phyloP scores from a whole-genome alignment of 129 eudicot genomes.

The Chrysanthemum seticuspe region DNA sequence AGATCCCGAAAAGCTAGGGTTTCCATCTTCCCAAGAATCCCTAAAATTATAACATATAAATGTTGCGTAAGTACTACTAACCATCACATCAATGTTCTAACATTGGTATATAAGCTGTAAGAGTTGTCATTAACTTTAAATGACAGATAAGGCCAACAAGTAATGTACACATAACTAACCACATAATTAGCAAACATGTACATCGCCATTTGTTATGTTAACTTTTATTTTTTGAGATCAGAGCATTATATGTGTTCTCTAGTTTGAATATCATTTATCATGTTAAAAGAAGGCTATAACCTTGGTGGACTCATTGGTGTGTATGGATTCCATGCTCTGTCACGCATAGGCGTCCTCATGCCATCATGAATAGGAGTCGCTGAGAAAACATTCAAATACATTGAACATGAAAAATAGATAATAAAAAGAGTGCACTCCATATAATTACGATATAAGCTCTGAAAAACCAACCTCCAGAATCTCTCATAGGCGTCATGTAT shows the following conservation, averaged over 20 bases:
- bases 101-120: neutral
- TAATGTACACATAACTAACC: too few species aligned
- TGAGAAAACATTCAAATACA: constrained; percentile 24
- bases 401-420: neutral
- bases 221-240: neutral
- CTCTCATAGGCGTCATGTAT: constrained; percentile 93
- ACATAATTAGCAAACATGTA: neutral
- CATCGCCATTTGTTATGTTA: neutral
- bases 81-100: constrained; percentile 45
- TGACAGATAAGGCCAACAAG: too few species aligned
- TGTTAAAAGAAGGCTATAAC: constrained; percentile 21
- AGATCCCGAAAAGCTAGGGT: constrained; percentile 96
- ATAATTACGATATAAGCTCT: neutral
- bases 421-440: neutral
- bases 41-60: constrained; percentile 54
- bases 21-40: constrained; percentile 98
- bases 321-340: constrained; percentile 98
- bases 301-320: constrained; percentile 95
- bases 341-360: constrained; percentile 98
- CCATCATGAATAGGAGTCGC: constrained; percentile 98
- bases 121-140: too few species aligned
- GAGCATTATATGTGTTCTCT: neutral
- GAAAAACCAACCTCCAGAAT: constrained; percentile 61
- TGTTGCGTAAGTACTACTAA: constrained; percentile 21
- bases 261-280: neutral